Conservation (phyloP, 1,284 basidiomycete genomes). For the Tetrapyrgos nigripes region DNA sequence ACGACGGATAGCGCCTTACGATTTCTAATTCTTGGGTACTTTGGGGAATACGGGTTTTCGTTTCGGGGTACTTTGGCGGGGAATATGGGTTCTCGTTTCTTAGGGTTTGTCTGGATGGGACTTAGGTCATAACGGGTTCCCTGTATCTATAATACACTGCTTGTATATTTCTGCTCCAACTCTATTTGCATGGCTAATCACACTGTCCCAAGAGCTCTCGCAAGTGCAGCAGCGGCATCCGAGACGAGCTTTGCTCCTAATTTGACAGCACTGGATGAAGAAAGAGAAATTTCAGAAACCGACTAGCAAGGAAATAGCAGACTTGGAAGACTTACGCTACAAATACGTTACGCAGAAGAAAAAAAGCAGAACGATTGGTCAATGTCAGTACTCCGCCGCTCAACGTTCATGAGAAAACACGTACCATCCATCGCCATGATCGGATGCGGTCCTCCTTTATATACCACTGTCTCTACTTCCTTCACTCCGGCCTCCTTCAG, state of each 20-base stretch:
- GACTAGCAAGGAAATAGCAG: neutral
- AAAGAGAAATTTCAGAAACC: conserved; percentile 15
- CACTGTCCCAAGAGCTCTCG: conserved; percentile 43
- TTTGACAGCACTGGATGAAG: conserved; percentile 47
- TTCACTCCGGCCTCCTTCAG: conserved; percentile 56
- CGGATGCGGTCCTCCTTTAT: conserved; percentile 69
- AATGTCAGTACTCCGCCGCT: neutral
- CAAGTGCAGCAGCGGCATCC: conserved; percentile 58
- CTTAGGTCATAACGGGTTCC: no score
- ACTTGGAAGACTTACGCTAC: conserved; percentile 19
- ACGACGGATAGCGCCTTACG: conserved; percentile 14
- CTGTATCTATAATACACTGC: no score
- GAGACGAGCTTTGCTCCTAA: conserved; percentile 59
- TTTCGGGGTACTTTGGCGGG: neutral
- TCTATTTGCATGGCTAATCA: no score
- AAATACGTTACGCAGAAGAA: neutral
- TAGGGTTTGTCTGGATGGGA: no score
- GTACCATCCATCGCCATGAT: conserved; percentile 72
- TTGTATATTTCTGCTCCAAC: no score
- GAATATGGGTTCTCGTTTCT: no score
- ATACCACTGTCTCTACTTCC: conserved; percentile 59
- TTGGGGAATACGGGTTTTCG: neutral
- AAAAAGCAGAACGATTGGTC: conserved; percentile 24
- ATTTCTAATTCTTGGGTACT: conserved; percentile 6
- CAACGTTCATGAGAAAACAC: conserved; percentile 22